Base-by-base conservation (phyloP, 805 yeast genomes). In the Lipomyces japonicus region DNA sequence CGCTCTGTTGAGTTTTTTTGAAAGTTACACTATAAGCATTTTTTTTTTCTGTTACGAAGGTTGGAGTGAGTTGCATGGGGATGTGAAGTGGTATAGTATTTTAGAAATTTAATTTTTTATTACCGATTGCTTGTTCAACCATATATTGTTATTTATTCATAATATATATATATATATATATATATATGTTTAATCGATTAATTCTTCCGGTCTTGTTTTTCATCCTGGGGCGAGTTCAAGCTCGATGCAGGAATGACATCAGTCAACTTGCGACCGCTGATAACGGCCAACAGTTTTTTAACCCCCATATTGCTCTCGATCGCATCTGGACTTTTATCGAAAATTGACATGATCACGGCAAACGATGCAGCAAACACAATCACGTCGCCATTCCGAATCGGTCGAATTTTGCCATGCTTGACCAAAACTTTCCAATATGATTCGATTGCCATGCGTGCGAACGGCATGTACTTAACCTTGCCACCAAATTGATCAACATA, bases 371-470 rank as follows among this genome's bases (percentile, higher is more conserved):
- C 65, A 53, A 69, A 68, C 39, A 68, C 56, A 10, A 57, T 43
- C 3, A 61, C 60, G 18, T 68, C 69, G 41, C 71, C 69, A 32
- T 64, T 26, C 22, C 57, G 61, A 26, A 66, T 36, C 6, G 70
- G 63, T 39, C 50, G 47, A 25, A 64, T 61, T 18, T 51, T 51
- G 25, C 55, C 44, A 35, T 61, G 58, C 47, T 60, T 62, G 18
- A 59, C 60, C 26, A 69, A 49, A 25, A 55, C 47, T 43, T 64
- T 60, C 69, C 70, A 70, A 57, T 68, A 66, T 12, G 73, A 63
- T 46, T 66, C 53, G 22, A 67, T 45, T 2, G 73, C 74, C 57
- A 68, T 57, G 16, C 75, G 55, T 21, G 65, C 58, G 14, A 44
- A 28, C 3, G 54, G 25, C 24, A 54, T 44, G 39, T 39, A 68